Base-by-base conservation (phyloP, 345 rosid species). In the Bruguiera gymnorhiza region DNA sequence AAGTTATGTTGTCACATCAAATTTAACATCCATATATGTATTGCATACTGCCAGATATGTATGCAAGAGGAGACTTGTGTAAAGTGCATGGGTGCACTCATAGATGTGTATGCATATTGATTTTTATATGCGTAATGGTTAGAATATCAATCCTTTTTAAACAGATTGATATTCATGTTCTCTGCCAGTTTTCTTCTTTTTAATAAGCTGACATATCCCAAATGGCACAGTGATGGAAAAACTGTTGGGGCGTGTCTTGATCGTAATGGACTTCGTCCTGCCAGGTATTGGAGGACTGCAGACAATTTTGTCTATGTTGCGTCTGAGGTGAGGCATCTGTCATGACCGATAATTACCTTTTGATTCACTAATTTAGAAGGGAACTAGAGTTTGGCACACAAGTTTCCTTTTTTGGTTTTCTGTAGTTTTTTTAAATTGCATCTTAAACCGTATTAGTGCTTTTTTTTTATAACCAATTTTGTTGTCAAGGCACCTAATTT, bases 261-360 rank as follows among this genome's bases (percentile, higher is more conserved):
- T 73, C 88, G 99, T 60, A 95, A 95, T 69, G 99, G 99, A 48
- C 99, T 95, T 83, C 97, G 99, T 72, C 99, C 99, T 56, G 99
- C 99, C 80, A 84, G 99, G 75, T 95, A 95, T 65, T 95, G 99
- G 99, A 84, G 87, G 71, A 95, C 99, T 8, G 78, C 74, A 34
- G 99, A 95, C 86, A 95, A 95, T 84, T 73, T 89, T 54, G 99
- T 95, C 67, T 95, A 95, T 75, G 97, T 95, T 71, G 97, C 99
- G 56, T 95, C 99, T 75, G 99, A 95, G 97, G 99, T 95, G 67
- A 54, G 89, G 31, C 62, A 37, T 65, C 55, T 72, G 32, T 63
- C 37, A 63, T 61, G 64, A 53, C 59, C 27, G 60, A 51, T 21
- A 56, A 60, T 65, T 67, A n/a, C 69, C 59, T 39, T n/a, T 24